Evolutionary conservation across 2,329 filamentous ascomycete genomes (phyloP).

Genomic region (Talaromyces funiculosus): DNA sequence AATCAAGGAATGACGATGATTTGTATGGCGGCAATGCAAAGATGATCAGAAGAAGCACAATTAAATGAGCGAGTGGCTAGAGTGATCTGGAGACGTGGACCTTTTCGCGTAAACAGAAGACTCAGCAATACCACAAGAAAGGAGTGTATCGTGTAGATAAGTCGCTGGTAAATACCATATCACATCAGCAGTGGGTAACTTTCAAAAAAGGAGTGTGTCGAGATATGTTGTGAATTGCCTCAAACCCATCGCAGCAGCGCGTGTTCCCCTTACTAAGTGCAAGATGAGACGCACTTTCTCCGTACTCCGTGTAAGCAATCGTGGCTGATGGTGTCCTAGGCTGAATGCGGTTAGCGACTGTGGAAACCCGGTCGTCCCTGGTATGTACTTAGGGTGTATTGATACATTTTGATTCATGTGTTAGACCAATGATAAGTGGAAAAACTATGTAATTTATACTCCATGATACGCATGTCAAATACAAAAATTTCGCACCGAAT

Average conservation of each 20-base stretch:
- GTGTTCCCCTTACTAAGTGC: neutral
- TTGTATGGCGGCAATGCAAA: neutral
- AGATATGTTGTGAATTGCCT: neutral
- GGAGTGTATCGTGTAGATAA: neutral
- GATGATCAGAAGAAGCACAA: neutral
- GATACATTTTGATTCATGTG: neutral
- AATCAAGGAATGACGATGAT: neutral
- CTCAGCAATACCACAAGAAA: neutral
- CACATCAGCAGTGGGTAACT: neutral
- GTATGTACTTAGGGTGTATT: neutral
- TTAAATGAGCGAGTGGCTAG: neutral
- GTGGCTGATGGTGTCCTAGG: neutral
- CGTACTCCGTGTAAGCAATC: neutral
- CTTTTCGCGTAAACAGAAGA: neutral
- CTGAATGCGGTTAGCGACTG: conserved; percentile 2
- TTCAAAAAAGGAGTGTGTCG: neutral
- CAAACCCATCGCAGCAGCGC: neutral
- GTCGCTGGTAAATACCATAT: neutral
- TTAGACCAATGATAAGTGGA: neutral
- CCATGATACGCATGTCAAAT: neutral
- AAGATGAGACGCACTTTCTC: neutral
- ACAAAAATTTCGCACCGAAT: neutral
- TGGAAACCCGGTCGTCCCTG: neutral
- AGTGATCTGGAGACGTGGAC: neutral
- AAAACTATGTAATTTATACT: neutral